Evolutionary conservation across 306 rosid species (phyloP).

Genomic region (Cicer bijugum): DNA sequence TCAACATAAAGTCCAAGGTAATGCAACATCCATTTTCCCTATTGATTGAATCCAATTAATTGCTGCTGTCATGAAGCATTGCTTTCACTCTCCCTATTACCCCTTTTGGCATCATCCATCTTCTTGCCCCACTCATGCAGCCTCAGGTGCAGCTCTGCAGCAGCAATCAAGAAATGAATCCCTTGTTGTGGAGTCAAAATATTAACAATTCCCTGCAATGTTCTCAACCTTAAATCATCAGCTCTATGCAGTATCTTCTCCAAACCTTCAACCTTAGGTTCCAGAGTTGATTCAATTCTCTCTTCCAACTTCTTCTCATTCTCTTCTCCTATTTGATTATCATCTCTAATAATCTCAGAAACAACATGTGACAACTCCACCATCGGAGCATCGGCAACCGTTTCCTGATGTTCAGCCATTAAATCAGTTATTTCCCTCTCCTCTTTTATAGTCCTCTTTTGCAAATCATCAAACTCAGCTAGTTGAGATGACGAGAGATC

Average conservation of each 20-base stretch:
- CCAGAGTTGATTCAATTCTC: conserved; percentile 46
- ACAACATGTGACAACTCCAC: conserved; percentile 53
- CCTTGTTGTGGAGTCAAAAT: conserved; percentile 54
- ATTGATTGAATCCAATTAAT: background rate
- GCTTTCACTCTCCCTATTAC: background rate
- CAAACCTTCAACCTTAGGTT: conserved; percentile 48
- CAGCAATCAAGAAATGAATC: conserved; percentile 64
- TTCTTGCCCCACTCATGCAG: conserved; percentile 69
- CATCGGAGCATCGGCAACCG: conserved; percentile 55
- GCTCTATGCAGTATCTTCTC: conserved; percentile 55
- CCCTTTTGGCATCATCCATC: conserved; percentile 51
- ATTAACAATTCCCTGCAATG: conserved; percentile 44
- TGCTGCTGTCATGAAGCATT: background rate
- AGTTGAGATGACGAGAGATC: conserved; percentile 57
- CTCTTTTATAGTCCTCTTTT: conserved; percentile 50
- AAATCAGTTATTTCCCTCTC: conserved; percentile 59
- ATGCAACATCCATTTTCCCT: background rate
- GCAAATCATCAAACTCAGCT: conserved; percentile 50
- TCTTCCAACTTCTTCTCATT: conserved; percentile 36
- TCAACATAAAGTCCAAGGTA: conserved; percentile 25
- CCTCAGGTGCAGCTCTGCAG: conserved; percentile 66
- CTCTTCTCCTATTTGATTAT: background rate
- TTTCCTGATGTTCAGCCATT: conserved; percentile 64
- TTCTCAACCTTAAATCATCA: conserved; percentile 56
- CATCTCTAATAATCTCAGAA: conserved; percentile 43